Conservation (phyloP, 2,329 filamentous ascomycete species). For the Akanthomyces lecanii region DNA sequence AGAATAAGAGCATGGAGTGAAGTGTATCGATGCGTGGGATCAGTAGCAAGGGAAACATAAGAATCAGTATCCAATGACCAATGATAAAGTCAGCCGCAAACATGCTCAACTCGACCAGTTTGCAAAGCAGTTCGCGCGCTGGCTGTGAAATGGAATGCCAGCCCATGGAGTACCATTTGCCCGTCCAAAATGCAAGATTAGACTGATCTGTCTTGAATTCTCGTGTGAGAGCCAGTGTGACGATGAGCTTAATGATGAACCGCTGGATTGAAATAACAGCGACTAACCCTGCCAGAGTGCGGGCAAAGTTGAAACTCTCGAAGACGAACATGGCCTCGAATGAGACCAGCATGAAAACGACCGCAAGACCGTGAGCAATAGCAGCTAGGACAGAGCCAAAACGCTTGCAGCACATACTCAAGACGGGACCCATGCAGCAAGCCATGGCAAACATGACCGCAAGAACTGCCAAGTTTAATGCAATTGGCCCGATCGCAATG, state of each 20-base stretch:
- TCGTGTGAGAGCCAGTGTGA: constrained; percentile 77
- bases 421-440: constrained; percentile 91
- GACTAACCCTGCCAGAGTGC: constrained; percentile 85
- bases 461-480: constrained; percentile 79
- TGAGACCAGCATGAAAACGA: constrained; percentile 78
- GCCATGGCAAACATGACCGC: constrained; percentile 84
- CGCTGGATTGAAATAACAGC: constrained; percentile 84
- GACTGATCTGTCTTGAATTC: constrained; percentile 94
- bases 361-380: constrained; percentile 85
- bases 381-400: constrained; percentile 91
- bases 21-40: constrained; percentile 89
- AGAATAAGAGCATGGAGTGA: constrained; percentile 98
- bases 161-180: constrained; percentile 99
- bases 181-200: constrained; percentile 99
- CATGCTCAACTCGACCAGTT: constrained; percentile 95
- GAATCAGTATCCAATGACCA: constrained; percentile 83
- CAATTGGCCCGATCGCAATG: constrained; percentile 80
- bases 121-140: constrained; percentile 94
- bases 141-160: constrained; percentile 96
- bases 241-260: constrained; percentile 93
- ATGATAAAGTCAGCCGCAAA: constrained; percentile 93
- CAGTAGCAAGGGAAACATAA: constrained; percentile 82
- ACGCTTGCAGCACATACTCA: constrained; percentile 99
- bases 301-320: constrained; percentile 79
- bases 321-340: constrained; percentile 96